phyloP scores from a whole-genome alignment of 192 early-diverging fungal genomes.

The Chytriomyces hyalinus region DNA sequence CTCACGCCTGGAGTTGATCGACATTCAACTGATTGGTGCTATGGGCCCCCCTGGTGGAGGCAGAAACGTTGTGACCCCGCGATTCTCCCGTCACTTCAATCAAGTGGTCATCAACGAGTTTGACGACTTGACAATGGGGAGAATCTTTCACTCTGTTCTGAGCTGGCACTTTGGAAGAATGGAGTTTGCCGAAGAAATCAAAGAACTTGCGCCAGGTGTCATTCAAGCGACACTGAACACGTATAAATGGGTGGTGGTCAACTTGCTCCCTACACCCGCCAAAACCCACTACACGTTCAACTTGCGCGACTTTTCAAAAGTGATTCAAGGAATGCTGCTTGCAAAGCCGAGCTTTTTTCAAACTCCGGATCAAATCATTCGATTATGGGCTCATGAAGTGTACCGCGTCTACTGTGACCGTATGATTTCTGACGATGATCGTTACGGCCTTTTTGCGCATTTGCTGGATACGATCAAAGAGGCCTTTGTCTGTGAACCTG shows the following conservation, averaged over 20 bases:
- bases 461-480: slow-evolving; percentile 51
- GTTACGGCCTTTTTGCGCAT: slow-evolving; percentile 53
- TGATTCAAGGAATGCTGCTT: slow-evolving; percentile 65
- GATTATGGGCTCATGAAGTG: slow-evolving; percentile 66
- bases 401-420: slow-evolving; percentile 65
- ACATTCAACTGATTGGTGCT: slow-evolving; percentile 62
- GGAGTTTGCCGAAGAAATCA: slow-evolving; percentile 62
- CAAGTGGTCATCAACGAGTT: slow-evolving; percentile 67
- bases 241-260: slow-evolving; percentile 61
- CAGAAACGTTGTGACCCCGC: slow-evolving; percentile 62
- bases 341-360: slow-evolving; percentile 54
- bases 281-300: slow-evolving; percentile 74
- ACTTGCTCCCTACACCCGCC: slow-evolving; percentile 68
- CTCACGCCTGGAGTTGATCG: slow-evolving; percentile 58
- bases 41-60: slow-evolving; percentile 72
- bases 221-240: slow-evolving; percentile 55
- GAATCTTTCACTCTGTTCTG: slow-evolving; percentile 66
- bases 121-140: slow-evolving; percentile 59
- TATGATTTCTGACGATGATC: slow-evolving; percentile 61
- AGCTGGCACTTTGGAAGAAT: slow-evolving; percentile 63
- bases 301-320: slow-evolving; percentile 62
- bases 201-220: slow-evolving; percentile 43
- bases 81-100: slow-evolving; percentile 67
- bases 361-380: slow-evolving; percentile 47
- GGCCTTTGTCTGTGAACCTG: slow-evolving; percentile 52